Base-by-base conservation (phyloP, 768 basidiomycete genomes). In the Lentinula boryana region DNA sequence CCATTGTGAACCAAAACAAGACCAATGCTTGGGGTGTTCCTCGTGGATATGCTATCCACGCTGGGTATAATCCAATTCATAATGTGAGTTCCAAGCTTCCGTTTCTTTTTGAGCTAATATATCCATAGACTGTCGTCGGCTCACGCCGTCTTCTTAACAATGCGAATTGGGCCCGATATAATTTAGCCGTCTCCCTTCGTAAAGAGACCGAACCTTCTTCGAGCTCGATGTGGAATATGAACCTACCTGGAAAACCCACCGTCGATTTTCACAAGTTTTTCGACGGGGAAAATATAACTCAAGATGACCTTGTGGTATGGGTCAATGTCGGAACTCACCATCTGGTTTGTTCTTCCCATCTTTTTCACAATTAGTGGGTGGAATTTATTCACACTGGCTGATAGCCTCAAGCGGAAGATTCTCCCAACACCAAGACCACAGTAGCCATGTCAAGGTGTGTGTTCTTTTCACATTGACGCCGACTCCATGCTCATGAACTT, bases 281-380 rank as follows among this genome's bases (percentile, higher is more conserved):
- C 68, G 77, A 87, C 63, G 81, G 80, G 5, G 86, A 88, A 71
- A 81, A 78, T 60, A 76, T 88, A 51, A 80, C 79, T 0, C 85
- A 88, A 66, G 76, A 84, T 65, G 87, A 88, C 68, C 69, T 88
- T 12, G 86, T 87, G 3, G 80, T 80, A 16, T 88, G 86, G 84
- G 67, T 88, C 57, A 86, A 87, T 63, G 64, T 88, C 41, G 87
- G 86, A 21, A 87, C 78, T 73, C 86, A 88, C 68, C 86, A 88
- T 65, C 72, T 87, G 54, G 81, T 81, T 60, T 31, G 43, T 40
- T 18, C 54, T 18, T 32, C 44, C 21, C n/a, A 21, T 59, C 53
- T 36, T 51, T 31, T 16, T 16, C 10, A 3, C 4, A 9, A 33
- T 21, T 13, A 27, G 51, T 3, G 1, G 48, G n/a, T 43, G 27